Base-by-base conservation (phyloP, 371 early-diverging fungal species). In the Syncephalastrum racemosum region DNA sequence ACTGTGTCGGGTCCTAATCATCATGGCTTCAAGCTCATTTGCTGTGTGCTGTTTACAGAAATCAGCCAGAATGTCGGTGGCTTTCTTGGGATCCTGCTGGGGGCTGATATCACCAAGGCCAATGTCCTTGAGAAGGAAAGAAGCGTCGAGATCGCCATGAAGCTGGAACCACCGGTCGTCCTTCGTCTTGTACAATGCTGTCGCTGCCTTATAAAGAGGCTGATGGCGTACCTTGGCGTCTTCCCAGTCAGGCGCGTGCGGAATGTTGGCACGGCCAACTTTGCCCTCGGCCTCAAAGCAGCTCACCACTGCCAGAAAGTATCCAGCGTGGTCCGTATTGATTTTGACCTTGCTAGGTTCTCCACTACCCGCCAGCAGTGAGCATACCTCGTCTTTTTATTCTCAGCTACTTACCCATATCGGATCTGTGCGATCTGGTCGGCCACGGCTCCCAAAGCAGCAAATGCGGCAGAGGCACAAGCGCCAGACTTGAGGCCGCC, bases 101-200 rank as follows among this genome's bases (percentile, higher is more conserved):
- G 27, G 45, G n/a, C 15, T 54, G 10, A 31, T 31, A 18, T 41
- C 36, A 13, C 20, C 48, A 46, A 56, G 23, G 7, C 56, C 56
- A 14, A 56, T 48, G 16, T 56, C 43, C 4, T 47, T 16, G 7
- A 56, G 27, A 10, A 56, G 12, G 15, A 43, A 15, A n/a, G 19
- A 19, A 6, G 42, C 39, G 48, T 56, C 48, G 2, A 56, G 24
- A 48, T 56, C 56, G 20, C 59, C 59, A 22, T 59, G 59, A 4
- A 59, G 19, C 16, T 59, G 59, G 47, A 52, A 59, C 27, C 46
- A 59, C n/a, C 59, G 52, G 20, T 46, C 52, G 22, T 59, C 59
- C 51, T 59, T 59, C 5, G 59, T 59, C 10, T 39, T 45, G 22
- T 59, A 59, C 39, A 59, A 46, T 31, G 15, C 15, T 12, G 59